Evolutionary conservation across 176 grass and related monocot genomes (phyloP), one percentile per base, ranked within the genome.

Genomic region (Eleusine indica): DNA sequence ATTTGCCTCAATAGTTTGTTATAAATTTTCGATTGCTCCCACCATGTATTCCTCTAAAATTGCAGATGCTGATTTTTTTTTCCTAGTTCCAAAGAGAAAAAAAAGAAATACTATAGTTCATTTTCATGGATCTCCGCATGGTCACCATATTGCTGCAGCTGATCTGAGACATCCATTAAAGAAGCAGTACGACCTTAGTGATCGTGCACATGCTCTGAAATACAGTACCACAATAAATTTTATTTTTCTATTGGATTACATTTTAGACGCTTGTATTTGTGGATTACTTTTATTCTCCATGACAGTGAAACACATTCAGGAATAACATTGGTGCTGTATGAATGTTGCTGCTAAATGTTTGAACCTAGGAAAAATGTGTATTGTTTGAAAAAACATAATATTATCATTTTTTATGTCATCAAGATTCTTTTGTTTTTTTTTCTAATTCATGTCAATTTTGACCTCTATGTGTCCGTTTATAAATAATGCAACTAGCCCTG

Each of bases 401-500:
- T 46, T 78, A 64, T 46, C 18, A 9, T 66, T 52, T 62, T 22
- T 58, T n/a, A n/a, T 53, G 19, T 73, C 28, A 64, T 47, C 12
- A 48, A 4, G 44, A 51, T 66, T 66, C 25, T 66, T 67, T 9
- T 18, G 4, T 2, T 35, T 1, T 66, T 68, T 52, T 64, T 35
- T 16, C 16, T 25, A 25, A 11, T 25, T 28, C 58, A 29, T 28
- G 10, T 63, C 29, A 28, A 60, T 60, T 28, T 28, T 29, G 4
- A 6, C 30, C 52, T 41, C 58, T 56, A 35, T 17, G 16, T 76
- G 21, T 85, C 71, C 13, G 48, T 17, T 89, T 63, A 4, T 63
- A 29, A 63, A 63, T 63, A 29, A 13, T 63, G 7, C 22, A 13
- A 30, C 5, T 66, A 71, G 38, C 13, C 41, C 35, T 48, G 12